These are phyloP conservation scores for Gleditsia sinensis DNA, from an alignment of 306 rosid species.

Conservation along the genomic window DNA sequence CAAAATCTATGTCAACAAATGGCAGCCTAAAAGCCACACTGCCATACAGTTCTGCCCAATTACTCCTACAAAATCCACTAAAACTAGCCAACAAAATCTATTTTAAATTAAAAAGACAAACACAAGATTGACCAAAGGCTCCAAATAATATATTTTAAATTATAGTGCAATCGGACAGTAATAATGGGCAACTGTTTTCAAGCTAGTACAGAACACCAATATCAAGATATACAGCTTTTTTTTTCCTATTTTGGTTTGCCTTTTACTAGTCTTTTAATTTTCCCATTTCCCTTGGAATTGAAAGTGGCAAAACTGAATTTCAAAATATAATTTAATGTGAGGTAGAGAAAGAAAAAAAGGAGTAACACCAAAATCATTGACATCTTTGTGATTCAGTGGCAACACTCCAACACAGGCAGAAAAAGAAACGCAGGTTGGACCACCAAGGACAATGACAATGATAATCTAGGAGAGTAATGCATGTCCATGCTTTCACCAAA, in stretches of 20 bases:
- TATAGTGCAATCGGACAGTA: neutral
- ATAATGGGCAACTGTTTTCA: constrained; percentile 5
- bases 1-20: neutral
- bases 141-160: neutral
- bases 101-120: constrained; percentile 4
- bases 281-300: neutral
- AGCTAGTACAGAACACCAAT: constrained; percentile 1
- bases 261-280: neutral
- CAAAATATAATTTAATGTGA: constrained; percentile 2
- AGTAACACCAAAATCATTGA: neutral
- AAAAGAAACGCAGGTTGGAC: constrained; percentile 10
- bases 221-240: constrained; percentile 12
- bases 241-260: neutral
- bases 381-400: neutral
- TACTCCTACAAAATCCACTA: constrained; percentile 8
- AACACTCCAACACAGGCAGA: neutral
- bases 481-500: constrained; percentile 15
- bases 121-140: constrained; percentile 15
- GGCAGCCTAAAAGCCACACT: neutral
- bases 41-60: neutral
- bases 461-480: constrained; percentile 2
- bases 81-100: neutral
- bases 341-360: constrained; percentile 20
- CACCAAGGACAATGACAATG: constrained; percentile 17
- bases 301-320: constrained; percentile 14